These are phyloP conservation scores for Pseudogymnoascus sp. DNA, from an alignment of 2,329 filamentous ascomycete species.

Conservation along the genomic window DNA sequence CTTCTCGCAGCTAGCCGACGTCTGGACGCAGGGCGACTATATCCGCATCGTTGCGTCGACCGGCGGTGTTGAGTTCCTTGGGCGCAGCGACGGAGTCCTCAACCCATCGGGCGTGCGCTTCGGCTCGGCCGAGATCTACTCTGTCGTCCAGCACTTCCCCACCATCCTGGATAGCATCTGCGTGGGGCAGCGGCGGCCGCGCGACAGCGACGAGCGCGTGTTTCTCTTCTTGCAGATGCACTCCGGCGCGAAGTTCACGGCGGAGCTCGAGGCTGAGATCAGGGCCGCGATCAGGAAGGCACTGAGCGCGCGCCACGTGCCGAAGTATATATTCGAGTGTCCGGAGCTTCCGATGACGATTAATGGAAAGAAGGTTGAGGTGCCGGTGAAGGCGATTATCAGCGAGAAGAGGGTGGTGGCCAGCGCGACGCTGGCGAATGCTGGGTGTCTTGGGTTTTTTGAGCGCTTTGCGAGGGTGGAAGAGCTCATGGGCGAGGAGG, in stretches of 20 bases:
- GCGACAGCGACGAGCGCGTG: conserved; percentile 47
- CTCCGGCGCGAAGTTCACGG: conserved; percentile 43
- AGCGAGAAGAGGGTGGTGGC: conserved; percentile 32
- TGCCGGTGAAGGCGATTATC: conserved; percentile 36
- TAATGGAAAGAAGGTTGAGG: conserved; percentile 42
- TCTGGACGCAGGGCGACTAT: conserved; percentile 78
- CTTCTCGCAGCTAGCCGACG: conserved; percentile 52
- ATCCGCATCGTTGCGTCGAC: conserved; percentile 60
- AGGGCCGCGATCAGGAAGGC: conserved; percentile 58
- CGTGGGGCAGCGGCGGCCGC: conserved; percentile 47
- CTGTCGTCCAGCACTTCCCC: conserved; percentile 44
- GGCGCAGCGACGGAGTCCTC: conserved; percentile 53
- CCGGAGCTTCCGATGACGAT: conserved; percentile 37
- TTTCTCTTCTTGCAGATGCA: conserved; percentile 51
- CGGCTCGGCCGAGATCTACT: conserved; percentile 49
- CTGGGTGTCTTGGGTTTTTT: conserved; percentile 18
- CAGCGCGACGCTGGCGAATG: conserved; percentile 35
- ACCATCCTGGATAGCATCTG: conserved; percentile 46
- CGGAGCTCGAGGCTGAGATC: conserved; percentile 46
- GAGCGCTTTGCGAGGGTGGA: neutral
- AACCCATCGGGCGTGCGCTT: conserved; percentile 49
- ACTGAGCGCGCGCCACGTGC: conserved; percentile 33
- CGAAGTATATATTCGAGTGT: conserved; percentile 33
- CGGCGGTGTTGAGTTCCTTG: conserved; percentile 55
- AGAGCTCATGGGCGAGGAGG: neutral